Conservation (phyloP, 805 yeast species). For the Candida silvatica region DNA sequence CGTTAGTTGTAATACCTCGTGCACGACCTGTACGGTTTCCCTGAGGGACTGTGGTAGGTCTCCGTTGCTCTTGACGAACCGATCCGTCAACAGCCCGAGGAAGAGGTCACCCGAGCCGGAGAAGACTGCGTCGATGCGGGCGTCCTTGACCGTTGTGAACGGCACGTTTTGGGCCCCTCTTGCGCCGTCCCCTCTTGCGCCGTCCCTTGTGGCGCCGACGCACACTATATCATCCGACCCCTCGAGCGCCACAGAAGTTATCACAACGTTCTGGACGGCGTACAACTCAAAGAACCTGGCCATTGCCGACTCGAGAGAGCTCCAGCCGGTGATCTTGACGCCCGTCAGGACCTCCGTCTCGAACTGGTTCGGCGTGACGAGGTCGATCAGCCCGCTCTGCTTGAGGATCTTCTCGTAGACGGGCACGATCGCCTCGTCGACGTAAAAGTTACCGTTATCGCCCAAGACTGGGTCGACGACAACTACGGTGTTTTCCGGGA, state of each 20-base stretch:
- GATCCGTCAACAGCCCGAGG: slow-evolving; percentile 50
- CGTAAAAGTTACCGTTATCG: slow-evolving; percentile 80
- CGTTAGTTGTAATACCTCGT: slow-evolving; percentile 33
- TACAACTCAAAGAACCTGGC: slow-evolving; percentile 33
- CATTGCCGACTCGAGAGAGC: slow-evolving; percentile 30
- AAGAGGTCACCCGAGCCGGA: slow-evolving; percentile 74
- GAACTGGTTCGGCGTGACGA: slow-evolving; percentile 69
- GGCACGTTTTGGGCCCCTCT: too few relatives aligned
- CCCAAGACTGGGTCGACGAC: slow-evolving; percentile 90
- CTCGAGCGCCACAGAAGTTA: slow-evolving; percentile 43
- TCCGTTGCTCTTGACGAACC: slow-evolving; percentile 26
- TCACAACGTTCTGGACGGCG: slow-evolving; percentile 41
- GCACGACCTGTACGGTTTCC: slow-evolving; percentile 31
- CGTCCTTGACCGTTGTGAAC: slow-evolving; percentile 31
- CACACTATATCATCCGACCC: slow-evolving; percentile 23
- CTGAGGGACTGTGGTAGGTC: slow-evolving; percentile 27
- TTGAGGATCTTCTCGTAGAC: slow-evolving; percentile 39
- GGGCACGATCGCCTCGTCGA: slow-evolving; percentile 46
- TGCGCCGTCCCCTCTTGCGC: too few relatives aligned
- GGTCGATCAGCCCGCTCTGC: slow-evolving; percentile 30
- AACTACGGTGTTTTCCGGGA: slow-evolving; percentile 34
- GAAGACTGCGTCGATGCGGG: slow-evolving; percentile 48
- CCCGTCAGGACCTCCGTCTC: slow-evolving; percentile 58
- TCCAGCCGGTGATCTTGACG: slow-evolving; percentile 29
- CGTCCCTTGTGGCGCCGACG: slow-evolving; percentile 30